These are phyloP conservation scores for Metschnikowia picachoensis DNA, from an alignment of 805 yeast genomes.

Conservation along the genomic window DNA sequence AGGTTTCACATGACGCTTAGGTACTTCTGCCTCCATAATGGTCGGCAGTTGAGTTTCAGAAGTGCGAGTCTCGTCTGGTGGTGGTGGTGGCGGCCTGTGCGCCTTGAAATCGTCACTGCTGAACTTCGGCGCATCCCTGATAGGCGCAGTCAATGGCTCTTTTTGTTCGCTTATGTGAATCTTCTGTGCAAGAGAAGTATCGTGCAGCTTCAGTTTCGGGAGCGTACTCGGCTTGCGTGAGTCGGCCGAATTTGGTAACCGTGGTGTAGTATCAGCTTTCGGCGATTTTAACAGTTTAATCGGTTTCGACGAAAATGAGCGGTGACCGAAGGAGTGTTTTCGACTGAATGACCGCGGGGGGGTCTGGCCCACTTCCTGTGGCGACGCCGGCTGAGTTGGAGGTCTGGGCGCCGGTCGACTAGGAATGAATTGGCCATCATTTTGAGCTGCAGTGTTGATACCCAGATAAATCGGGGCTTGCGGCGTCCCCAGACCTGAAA, in stretches of 20 bases:
- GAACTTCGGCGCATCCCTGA: constrained; percentile 29
- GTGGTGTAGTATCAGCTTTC: constrained; percentile 13
- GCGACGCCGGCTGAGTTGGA: constrained; percentile 22
- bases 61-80: constrained; percentile 22
- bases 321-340: constrained; percentile 6
- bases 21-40: background rate
- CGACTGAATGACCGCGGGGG: constrained; percentile 8
- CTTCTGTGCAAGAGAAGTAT: constrained; percentile 31
- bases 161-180: constrained; percentile 18
- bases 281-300: constrained; percentile 22
- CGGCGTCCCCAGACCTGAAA: no score
- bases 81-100: constrained; percentile 43
- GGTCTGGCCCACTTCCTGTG: constrained; percentile 13
- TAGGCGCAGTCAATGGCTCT: constrained; percentile 38
- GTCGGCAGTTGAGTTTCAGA: constrained; percentile 2
- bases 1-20: constrained; percentile 12
- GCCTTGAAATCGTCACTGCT: constrained; percentile 25
- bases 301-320: constrained; percentile 39
- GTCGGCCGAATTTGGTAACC: constrained; percentile 14
- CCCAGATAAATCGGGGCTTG: background rate
- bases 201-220: constrained; percentile 43
- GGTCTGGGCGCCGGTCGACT: constrained; percentile 70
- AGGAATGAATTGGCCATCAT: constrained; percentile 51
- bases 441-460: constrained; percentile 1
- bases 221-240: constrained; percentile 17